Conservation (phyloP, 169 alveolate species). For the Eimeria necatrix region DNA sequence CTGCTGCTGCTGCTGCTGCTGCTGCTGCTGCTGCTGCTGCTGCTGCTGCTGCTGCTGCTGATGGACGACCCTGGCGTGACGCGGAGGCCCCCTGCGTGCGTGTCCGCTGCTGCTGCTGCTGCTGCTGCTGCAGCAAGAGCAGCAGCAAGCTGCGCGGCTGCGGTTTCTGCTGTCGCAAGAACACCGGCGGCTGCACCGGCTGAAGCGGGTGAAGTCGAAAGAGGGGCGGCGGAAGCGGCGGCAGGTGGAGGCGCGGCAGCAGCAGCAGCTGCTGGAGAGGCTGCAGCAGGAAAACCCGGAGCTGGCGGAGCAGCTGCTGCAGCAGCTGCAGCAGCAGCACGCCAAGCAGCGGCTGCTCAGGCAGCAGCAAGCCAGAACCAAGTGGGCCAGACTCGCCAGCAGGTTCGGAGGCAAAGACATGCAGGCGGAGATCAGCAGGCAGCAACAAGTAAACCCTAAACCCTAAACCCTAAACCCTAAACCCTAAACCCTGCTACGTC, state of each 20-base stretch:
- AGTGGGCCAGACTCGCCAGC: slow-evolving; percentile 78
- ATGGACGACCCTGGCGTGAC: too few relatives aligned
- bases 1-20: too few relatives aligned
- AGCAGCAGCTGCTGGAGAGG: slow-evolving; percentile 80
- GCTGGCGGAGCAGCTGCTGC: slow-evolving; percentile 77
- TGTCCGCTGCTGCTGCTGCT: too few relatives aligned
- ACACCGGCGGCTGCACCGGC: slow-evolving; percentile 79
- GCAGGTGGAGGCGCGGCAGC: slow-evolving; percentile 75
- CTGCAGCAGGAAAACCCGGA: slow-evolving; percentile 81
- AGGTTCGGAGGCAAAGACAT: slow-evolving; percentile 82
- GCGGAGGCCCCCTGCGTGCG: too few relatives aligned
- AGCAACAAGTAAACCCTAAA: slow-evolving; percentile 81
- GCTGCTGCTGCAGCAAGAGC: slow-evolving; percentile 69
- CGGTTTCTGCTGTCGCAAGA: slow-evolving; percentile 76
- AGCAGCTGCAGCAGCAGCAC: slow-evolving; percentile 80
- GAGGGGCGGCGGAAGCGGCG: slow-evolving; percentile 60
- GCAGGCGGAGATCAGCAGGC: slow-evolving; percentile 84
- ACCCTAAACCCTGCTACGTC: background rate
- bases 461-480: slow-evolving; percentile 35
- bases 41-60: too few relatives aligned
- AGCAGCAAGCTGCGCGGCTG: slow-evolving; percentile 81
- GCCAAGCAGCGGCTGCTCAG: slow-evolving; percentile 76
- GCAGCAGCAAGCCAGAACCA: slow-evolving; percentile 76
- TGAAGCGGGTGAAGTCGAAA: slow-evolving; percentile 76
- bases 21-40: too few relatives aligned